Evolutionary conservation across 1,139 yeast genomes (phyloP), one percentile per base, ranked within the genome.

Genomic region (Candida frijolesensis): DNA sequence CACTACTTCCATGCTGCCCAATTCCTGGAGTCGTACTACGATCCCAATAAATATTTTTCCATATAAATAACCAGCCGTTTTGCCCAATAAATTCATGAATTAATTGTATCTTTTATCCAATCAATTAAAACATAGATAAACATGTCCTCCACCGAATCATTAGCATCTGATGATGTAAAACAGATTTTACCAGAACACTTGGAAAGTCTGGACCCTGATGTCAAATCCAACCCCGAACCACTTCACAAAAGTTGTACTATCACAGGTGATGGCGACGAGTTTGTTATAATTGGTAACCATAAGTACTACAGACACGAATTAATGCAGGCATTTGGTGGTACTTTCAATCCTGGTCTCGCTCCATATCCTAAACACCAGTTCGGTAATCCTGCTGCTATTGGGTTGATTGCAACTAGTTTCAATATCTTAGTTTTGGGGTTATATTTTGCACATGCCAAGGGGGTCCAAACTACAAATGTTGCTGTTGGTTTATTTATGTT

Each of bases 321-420:
- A 56, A 63, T 69, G 70, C 55, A 59, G 35, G 80, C 80, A 8
- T 62, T 68, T 47, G 72, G 71, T 37, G 71, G 70, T 64, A 59
- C 71, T 5, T 64, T 70, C 57, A 69, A 66, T 48, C 71, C 71
- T 4, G 74, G 54, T 34, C 60, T 61, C 27, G 51, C 72, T 0
- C 72, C 74, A 6, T 63, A 59, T 48, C 75, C 78, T 27, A 58
- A 55, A 22, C 62, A 69, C 47, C 57, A 68, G 46, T 66, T 76
- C 51, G 87, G 80, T 40, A 83, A 84, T 57, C 86, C 89, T 1
- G 81, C 83, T 29, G 87, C 89, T 4, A 66, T 83, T 54, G 88
- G 87, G 2, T 71, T 83, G 51, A 70, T 78, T 30, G 83, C 81
- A 3, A 48, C 53, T 11, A 38, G 44, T 37, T 35, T 51, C 41